Evolutionary conservation across 805 yeast species (phyloP).

Genomic region (Sporopachydermia lactativora): DNA sequence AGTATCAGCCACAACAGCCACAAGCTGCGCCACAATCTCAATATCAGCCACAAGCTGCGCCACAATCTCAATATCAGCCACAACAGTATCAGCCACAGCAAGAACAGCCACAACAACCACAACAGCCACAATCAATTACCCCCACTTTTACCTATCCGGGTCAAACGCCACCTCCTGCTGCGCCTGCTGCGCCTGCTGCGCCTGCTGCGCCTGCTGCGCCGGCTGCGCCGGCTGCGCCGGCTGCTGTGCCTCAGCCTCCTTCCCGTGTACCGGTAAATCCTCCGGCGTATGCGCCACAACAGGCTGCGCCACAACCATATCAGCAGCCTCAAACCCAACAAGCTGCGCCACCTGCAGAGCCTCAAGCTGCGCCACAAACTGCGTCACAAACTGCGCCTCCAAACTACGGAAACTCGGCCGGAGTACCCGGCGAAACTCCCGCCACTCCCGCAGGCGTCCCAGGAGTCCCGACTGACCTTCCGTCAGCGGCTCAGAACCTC

Average conservation of each 20-base stretch:
- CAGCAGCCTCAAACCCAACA: conserved; percentile 5
- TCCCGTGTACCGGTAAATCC: conserved; percentile 2
- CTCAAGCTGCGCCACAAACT: too few relatives aligned
- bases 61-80: conserved; percentile 3
- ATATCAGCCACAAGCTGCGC: conserved; percentile 9
- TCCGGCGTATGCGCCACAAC: conserved; percentile 6
- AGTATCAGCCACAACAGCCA: conserved; percentile 6
- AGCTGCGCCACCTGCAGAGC: conserved; percentile 5
- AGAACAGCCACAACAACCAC: conserved; percentile 5
- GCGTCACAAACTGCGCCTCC: too few relatives aligned
- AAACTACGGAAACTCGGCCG: neutral
- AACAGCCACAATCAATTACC: conserved; percentile 10
- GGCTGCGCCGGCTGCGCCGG: conserved; percentile 4
- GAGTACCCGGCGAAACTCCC: conserved; percentile 3
- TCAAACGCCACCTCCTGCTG: conserved; percentile 2
- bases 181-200: neutral
- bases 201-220: neutral
- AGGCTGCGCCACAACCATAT: conserved; percentile 5
- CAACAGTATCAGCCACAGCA: conserved; percentile 6
- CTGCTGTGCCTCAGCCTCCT: neutral
- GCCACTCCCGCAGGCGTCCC: conserved; percentile 4
- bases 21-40: too few relatives aligned
- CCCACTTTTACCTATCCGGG: conserved; percentile 4
- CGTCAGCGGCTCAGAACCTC: conserved; percentile 3
- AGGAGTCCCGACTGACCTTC: conserved; percentile 4